Conservation (phyloP, 1,284 basidiomycete genomes). For the Ustilago hordei region DNA sequence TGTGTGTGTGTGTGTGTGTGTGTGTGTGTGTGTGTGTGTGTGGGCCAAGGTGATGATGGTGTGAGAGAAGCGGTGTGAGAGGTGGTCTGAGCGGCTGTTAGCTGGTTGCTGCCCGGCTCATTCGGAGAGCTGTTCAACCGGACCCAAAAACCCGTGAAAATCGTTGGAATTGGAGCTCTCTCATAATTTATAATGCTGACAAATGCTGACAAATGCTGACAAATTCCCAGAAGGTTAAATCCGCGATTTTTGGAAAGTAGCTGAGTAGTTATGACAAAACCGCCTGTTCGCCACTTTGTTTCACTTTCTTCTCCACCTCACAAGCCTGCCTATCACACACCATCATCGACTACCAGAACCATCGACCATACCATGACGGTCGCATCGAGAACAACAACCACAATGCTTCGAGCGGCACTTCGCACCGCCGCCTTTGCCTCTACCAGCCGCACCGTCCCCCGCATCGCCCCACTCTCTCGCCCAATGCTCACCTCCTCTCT, state of each 20-base stretch:
- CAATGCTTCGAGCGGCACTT: conserved; percentile 17
- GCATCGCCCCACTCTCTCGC: conserved; percentile 11
- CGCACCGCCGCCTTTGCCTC: conserved; percentile 13
- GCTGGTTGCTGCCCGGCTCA: conserved; percentile 19
- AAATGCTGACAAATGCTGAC: conserved; percentile 28
- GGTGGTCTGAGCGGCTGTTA: conserved; percentile 34
- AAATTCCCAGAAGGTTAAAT: conserved; percentile 12
- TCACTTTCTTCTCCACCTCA: background rate
- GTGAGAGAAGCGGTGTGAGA: background rate
- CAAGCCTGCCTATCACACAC: background rate
- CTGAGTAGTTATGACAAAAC: conserved; percentile 15
- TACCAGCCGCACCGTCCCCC: conserved; percentile 13
- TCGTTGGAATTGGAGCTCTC: background rate
- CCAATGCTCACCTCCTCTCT: conserved; percentile 23
- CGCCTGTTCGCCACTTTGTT: conserved; percentile 20
- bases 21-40: background rate
- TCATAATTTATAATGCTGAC: conserved; percentile 26
- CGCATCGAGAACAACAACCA: conserved; percentile 23
- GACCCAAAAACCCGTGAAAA: conserved; percentile 53
- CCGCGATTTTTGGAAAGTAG: background rate
- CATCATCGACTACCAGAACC: background rate
- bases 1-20: no score
- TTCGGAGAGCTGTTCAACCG: conserved; percentile 28
- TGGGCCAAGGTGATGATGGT: background rate
- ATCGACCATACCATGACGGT: conserved; percentile 20